phyloP scores from a whole-genome alignment of 2,329 filamentous ascomycete species.

The Aspergillus unguis region DNA sequence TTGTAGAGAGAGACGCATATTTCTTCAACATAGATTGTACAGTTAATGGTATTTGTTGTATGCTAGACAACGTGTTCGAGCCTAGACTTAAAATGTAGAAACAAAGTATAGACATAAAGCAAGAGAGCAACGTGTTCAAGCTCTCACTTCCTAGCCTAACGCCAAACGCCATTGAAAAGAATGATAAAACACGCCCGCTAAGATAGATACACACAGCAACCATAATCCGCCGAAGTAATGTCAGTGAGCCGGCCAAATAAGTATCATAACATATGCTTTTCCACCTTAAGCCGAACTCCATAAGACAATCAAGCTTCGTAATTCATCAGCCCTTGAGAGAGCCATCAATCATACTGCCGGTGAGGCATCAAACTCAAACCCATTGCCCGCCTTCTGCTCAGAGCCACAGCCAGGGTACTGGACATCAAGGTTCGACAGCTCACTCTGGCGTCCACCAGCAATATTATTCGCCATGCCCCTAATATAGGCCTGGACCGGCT shows the following conservation, averaged over 20 bases:
- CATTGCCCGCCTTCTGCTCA: background rate
- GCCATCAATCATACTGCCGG: background rate
- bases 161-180: background rate
- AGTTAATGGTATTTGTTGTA: background rate
- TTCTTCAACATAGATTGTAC: too few species aligned
- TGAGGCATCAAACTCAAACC: background rate
- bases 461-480: slow-evolving; percentile 4
- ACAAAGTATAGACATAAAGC: background rate
- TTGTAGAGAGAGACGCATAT: too few species aligned
- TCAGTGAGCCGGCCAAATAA: background rate
- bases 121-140: background rate
- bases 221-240: background rate
- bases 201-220: background rate
- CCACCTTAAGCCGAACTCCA: background rate
- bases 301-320: background rate
- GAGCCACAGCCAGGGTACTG: background rate
- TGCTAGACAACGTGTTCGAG: background rate
- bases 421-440: background rate
- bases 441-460: background rate
- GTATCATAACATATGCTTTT: background rate
- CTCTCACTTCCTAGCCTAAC: background rate
- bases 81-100: background rate
- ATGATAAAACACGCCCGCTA: background rate
- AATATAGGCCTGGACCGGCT: background rate
- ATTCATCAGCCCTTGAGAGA: background rate